phyloP scores from a whole-genome alignment of 192 early-diverging fungal species.

The Backusella psychrophila region DNA sequence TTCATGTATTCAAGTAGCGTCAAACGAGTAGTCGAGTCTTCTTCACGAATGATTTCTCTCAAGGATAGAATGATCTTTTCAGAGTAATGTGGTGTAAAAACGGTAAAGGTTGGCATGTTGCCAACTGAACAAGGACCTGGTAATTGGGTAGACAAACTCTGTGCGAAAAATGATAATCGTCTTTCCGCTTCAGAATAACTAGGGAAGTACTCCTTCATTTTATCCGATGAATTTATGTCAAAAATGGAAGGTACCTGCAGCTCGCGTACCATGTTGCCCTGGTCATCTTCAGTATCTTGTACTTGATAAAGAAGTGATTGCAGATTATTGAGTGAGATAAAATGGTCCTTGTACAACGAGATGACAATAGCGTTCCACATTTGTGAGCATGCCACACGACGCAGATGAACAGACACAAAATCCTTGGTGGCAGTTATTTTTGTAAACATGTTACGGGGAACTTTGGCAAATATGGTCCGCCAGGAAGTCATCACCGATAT shows the following conservation, averaged over 20 bases:
- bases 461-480: slow-evolving; percentile 60
- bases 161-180: slow-evolving; percentile 69
- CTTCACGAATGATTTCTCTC: slow-evolving; percentile 72
- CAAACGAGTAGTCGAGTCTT: slow-evolving; percentile 63
- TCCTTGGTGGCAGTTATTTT: slow-evolving; percentile 63
- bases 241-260: slow-evolving; percentile 16
- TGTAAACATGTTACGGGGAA: slow-evolving; percentile 64
- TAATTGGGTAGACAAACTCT: slow-evolving; percentile 63
- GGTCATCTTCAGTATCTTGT: slow-evolving; percentile 48
- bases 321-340: slow-evolving; percentile 60
- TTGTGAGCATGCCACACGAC: slow-evolving; percentile 65
- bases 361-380: slow-evolving; percentile 72
- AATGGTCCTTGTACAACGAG: slow-evolving; percentile 68
- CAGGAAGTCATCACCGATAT: slow-evolving; percentile 70
- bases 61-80: slow-evolving; percentile 71
- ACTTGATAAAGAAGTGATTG: slow-evolving; percentile 63
- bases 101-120: slow-evolving; percentile 69
- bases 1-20: slow-evolving; percentile 70
- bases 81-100: slow-evolving; percentile 69
- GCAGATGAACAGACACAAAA: slow-evolving; percentile 58
- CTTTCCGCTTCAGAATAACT: slow-evolving; percentile 63
- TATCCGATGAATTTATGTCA: slow-evolving; percentile 38
- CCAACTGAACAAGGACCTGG: slow-evolving; percentile 62
- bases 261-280: slow-evolving; percentile 20
- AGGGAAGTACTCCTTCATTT: slow-evolving; percentile 45